Conservation (phyloP, 345 rosid genomes). For the Sisymbrium irio region DNA sequence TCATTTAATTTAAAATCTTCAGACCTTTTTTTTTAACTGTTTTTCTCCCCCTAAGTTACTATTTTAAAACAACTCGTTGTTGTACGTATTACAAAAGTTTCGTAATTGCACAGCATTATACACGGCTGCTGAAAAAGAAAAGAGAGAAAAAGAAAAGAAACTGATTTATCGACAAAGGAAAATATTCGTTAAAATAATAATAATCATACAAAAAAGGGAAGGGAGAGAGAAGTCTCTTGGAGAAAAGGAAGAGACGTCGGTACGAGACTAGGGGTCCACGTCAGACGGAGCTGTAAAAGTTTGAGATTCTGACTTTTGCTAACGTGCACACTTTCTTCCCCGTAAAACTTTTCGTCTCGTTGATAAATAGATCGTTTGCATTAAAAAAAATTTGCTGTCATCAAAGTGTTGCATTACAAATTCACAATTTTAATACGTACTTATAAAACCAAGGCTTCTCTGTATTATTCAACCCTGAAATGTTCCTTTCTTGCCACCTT, state of each 20-base stretch:
- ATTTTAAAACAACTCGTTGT: background rate
- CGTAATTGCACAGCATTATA: slow-evolving; percentile 1
- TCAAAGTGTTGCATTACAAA: background rate
- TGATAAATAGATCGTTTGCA: background rate
- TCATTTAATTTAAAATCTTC: background rate
- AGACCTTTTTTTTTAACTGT: background rate
- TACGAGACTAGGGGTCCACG: slow-evolving; percentile 40
- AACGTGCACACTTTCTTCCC: slow-evolving; percentile 12
- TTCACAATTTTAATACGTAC: background rate
- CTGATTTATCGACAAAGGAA: background rate
- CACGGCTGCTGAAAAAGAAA: slow-evolving; percentile 8
- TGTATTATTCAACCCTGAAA: background rate
- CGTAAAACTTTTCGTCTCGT: background rate
- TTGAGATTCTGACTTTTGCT: slow-evolving; percentile 32
- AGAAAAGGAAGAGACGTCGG: slow-evolving; percentile 33
- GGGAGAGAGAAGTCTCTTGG: slow-evolving; percentile 26
- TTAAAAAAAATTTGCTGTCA: background rate
- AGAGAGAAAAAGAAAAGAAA: background rate
- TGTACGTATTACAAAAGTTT: background rate
- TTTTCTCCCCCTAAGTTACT: background rate
- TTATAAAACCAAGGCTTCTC: background rate
- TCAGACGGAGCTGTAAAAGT: slow-evolving; percentile 29
- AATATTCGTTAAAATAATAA: background rate
- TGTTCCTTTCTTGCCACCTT: background rate
- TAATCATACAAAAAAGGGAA: background rate